phyloP scores from a whole-genome alignment of 495 filamentous ascomycete species.

The Stereocaulon alpinum region DNA sequence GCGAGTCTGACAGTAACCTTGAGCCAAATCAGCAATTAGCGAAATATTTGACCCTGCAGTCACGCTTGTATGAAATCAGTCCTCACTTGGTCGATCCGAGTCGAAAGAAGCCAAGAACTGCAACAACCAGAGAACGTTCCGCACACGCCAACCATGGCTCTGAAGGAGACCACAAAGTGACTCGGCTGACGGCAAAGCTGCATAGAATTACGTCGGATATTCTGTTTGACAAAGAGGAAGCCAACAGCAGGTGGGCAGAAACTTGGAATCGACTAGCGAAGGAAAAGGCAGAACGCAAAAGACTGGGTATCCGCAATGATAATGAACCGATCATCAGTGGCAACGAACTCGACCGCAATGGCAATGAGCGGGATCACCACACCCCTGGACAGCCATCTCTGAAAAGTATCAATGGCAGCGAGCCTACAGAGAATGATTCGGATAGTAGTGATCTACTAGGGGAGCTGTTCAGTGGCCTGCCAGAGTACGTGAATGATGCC shows the following conservation, averaged over 20 bases:
- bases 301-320: slow-evolving; percentile 16
- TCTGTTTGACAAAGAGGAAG: slow-evolving; percentile 69
- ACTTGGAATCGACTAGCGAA: slow-evolving; percentile 57
- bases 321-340: no score
- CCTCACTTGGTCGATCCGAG: slow-evolving; percentile 15
- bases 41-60: slow-evolving; percentile 16
- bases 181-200: slow-evolving; percentile 58
- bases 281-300: slow-evolving; percentile 33
- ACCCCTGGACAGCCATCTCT: not conserved
- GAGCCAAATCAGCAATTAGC: slow-evolving; percentile 20
- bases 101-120: slow-evolving; percentile 24
- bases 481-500: slow-evolving; percentile 4
- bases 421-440: slow-evolving; percentile 6
- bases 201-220: slow-evolving; percentile 72
- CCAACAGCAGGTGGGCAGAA: slow-evolving; percentile 61
- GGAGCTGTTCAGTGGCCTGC: slow-evolving; percentile 17
- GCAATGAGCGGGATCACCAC: no score
- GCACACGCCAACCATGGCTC: slow-evolving; percentile 50
- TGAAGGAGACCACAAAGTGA: slow-evolving; percentile 40
- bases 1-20: slow-evolving; percentile 20
- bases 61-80: slow-evolving; percentile 14
- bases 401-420: not conserved
- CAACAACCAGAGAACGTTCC: slow-evolving; percentile 32
- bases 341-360: no score
- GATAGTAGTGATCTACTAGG: slow-evolving; percentile 10